These are phyloP conservation scores for Omphalotus olearius DNA, from an alignment of 1,284 basidiomycete genomes.

Conservation along the genomic window DNA sequence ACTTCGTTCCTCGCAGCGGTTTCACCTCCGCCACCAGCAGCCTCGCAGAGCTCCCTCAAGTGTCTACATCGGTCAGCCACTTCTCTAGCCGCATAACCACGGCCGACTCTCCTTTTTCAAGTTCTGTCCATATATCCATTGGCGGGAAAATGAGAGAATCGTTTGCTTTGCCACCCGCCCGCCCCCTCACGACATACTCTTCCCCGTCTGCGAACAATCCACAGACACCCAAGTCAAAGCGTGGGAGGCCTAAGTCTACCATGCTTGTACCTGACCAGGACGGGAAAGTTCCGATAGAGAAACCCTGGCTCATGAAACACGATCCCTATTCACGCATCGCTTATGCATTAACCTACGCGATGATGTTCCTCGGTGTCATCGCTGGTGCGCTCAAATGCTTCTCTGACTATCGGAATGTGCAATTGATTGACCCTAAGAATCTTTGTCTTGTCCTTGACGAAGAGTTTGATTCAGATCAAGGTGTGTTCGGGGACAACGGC, in stretches of 20 bases:
- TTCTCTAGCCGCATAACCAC: constrained; percentile 25
- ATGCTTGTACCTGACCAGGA: constrained; percentile 35
- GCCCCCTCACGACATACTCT: constrained; percentile 48
- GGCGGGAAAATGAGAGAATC: constrained; percentile 32
- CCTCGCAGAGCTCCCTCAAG: constrained; percentile 37
- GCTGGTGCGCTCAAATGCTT: constrained; percentile 51
- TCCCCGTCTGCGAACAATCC: constrained; percentile 12
- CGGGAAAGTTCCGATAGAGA: constrained; percentile 32
- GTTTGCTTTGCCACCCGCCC: constrained; percentile 51
- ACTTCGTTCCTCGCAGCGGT: constrained; percentile 25
- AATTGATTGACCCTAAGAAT: constrained; percentile 41
- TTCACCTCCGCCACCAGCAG: constrained; percentile 34
- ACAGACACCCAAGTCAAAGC: constrained; percentile 26
- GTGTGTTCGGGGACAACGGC: constrained; percentile 57
- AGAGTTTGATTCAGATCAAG: constrained; percentile 56
- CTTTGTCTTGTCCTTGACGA: constrained; percentile 78
- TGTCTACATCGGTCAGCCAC: constrained; percentile 21
- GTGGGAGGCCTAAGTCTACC: constrained; percentile 60
- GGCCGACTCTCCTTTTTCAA: constrained; percentile 19
- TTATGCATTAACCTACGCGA: constrained; percentile 63
- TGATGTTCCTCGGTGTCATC: constrained; percentile 48
- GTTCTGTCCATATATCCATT: background rate
- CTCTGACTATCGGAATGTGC: constrained; percentile 49
- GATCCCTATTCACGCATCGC: constrained; percentile 62
- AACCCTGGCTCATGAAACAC: constrained; percentile 67